These are phyloP conservation scores for Eucalyptus melliodora DNA, from an alignment of 345 rosid species.

Conservation along the genomic window DNA sequence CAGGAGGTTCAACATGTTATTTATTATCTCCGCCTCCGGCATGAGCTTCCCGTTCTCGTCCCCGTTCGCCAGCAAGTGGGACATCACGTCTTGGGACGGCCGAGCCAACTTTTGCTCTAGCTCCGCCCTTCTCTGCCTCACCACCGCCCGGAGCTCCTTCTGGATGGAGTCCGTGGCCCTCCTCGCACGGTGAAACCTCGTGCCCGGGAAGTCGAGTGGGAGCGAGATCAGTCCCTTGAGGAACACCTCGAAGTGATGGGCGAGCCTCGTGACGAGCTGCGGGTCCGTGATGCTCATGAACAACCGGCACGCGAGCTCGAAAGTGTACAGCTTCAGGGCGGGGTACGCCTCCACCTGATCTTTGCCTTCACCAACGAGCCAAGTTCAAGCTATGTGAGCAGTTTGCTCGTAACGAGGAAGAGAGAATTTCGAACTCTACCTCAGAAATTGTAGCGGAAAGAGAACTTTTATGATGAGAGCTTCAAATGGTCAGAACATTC, in stretches of 20 bases:
- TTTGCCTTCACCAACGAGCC: neutral
- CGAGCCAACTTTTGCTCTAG: neutral
- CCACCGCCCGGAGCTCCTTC: constrained; percentile 1
- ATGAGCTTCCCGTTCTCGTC: constrained; percentile 11
- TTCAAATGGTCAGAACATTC: neutral
- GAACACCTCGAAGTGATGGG: neutral
- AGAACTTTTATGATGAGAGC: neutral
- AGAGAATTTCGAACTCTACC: neutral
- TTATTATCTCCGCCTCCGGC: constrained; percentile 13
- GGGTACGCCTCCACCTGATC: constrained; percentile 2
- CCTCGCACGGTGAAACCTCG: neutral
- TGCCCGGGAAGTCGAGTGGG: constrained; percentile 4
- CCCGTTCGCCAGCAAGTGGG: constrained; percentile 2
- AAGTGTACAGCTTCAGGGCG: constrained; percentile 2
- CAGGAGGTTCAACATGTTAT: constrained; percentile 5
- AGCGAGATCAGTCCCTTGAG: constrained; percentile 2
- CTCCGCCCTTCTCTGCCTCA: neutral
- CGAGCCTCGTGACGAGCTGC: neutral
- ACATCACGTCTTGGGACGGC: constrained; percentile 2
- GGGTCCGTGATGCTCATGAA: constrained; percentile 13
- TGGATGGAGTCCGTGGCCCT: constrained; percentile 6
- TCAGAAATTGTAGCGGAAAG: neutral
- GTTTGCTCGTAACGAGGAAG: neutral
- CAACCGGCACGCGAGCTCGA: constrained; percentile 9
- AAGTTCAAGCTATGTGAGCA: neutral